Conservation (phyloP, 352 stramenopile genomes). For the Pythium apleroticum region DNA sequence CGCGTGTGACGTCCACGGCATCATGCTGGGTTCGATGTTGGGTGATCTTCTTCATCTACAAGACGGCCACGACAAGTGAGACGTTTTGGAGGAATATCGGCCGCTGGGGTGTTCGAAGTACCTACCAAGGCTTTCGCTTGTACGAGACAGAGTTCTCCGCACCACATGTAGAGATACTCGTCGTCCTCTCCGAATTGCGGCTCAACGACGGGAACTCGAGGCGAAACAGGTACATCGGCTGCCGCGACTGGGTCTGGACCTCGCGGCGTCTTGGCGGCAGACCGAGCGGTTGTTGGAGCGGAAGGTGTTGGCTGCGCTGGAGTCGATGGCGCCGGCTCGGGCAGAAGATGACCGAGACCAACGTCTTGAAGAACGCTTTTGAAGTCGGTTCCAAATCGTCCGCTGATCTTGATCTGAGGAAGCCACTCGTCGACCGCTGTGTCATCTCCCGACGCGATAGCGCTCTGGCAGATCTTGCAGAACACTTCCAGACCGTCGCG, state of each 20-base stretch:
- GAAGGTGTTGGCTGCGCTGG: constrained; percentile 7
- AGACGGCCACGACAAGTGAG: background rate
- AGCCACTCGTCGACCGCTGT: constrained; percentile 22
- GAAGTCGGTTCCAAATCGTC: constrained; percentile 40
- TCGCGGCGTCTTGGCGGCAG: constrained; percentile 33
- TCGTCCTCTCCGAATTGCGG: constrained; percentile 38
- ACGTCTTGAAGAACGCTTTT: constrained; percentile 30
- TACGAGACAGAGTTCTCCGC: constrained; percentile 62
- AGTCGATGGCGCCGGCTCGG: constrained; percentile 16
- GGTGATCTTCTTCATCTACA: background rate
- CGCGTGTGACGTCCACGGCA: constrained; percentile 8
- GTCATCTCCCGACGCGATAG: constrained; percentile 17
- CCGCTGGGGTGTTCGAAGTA: background rate
- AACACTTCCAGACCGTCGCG: constrained; percentile 17
- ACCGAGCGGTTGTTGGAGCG: constrained; percentile 30
- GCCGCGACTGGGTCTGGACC: constrained; percentile 3
- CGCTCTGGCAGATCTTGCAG: constrained; percentile 26
- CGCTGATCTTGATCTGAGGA: constrained; percentile 39
- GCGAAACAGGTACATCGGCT: background rate
- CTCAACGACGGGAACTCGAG: background rate
- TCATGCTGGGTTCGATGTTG: background rate
- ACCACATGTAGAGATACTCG: constrained; percentile 56
- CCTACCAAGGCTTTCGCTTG: constrained; percentile 49
- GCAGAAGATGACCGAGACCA: constrained; percentile 38
- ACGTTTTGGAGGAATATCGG: too few species aligned